Evolutionary conservation across 768 basidiomycete genomes (phyloP), one percentile per base, ranked within the genome.

Genomic region (Hypholoma sublateritium): DNA sequence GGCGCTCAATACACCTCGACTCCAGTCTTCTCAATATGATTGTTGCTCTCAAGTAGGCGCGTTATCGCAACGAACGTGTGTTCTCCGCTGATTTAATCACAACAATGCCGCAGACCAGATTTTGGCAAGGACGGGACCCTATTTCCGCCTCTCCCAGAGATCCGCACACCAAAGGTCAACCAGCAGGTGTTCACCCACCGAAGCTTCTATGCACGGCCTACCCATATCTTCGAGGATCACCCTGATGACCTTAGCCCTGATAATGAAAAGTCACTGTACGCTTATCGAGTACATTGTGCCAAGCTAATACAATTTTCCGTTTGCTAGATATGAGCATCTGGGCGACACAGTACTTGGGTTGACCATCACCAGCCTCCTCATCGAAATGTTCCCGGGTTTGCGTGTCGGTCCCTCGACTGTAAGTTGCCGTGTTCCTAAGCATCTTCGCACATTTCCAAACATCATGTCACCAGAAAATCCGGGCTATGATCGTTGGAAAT

Each of bases 361-460:
- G 19, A 72, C 83, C 25, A 84, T 91, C 34, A 92, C 91, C 0
- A 71, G 68, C 50, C 76, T 92, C 35, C 73, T 93, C 67, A 69
- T 80, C 45, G 79, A 87, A 19, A 76, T 79, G 65, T 88, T 82
- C 71, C 91, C 90, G 0, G 77, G 81, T 50, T 71, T 93, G 17
- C 85, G 82, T 17, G 91, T 93, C 39, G 91, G 91, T 2, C 89
- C 91, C 16, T 83, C 86, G 3, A 90, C 91, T 55, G 91, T 88
- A 68, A 67, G 82, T 68, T 19, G 28, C 37, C 11, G 1, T n/a
- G 19, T 42, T 49, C 36, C 47, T 42, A 35, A 34, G 42, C 49
- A 36, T 36, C 39, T 45, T 56, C 54, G 46, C 41, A 28, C 59
- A 48, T 46, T 49, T 1, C 19, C 48, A 62, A 53, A 47, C 47